Conservation (phyloP, 108 stramenopile species). For the Skeletonema marinoi region DNA sequence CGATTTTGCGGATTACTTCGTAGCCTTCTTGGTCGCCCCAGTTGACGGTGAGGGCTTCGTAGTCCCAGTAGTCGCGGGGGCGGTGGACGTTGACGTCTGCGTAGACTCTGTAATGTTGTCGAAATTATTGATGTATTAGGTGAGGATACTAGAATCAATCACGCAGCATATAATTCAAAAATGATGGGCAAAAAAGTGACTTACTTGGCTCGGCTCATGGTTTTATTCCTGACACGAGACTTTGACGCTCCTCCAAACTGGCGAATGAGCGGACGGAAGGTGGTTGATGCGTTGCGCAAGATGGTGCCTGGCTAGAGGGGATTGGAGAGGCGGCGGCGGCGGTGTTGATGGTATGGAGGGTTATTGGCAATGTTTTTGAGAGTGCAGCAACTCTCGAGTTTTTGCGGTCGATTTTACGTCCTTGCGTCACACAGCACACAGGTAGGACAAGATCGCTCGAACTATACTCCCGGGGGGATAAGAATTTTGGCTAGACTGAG, state of each 20-base stretch:
- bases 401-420: no score
- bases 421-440: no score
- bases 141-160: not conserved
- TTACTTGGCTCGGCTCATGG: constrained; percentile 52
- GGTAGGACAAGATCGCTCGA: no score
- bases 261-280: not conserved
- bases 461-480: no score
- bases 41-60: constrained; percentile 96
- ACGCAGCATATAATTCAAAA: not conserved
- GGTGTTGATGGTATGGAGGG: no score
- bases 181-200: not conserved
- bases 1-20: constrained; percentile 99
- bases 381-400: no score
- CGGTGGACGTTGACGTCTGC: constrained; percentile 98
- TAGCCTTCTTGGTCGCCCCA: constrained; percentile 99
- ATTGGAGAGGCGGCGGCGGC: not conserved
- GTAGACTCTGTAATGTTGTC: constrained; percentile 84
- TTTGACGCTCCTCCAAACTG: not conserved
- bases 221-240: not conserved
- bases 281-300: not conserved
- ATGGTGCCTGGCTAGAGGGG: not conserved
- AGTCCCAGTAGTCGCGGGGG: constrained; percentile 99
- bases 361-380: no score
- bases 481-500: no score
- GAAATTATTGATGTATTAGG: not conserved